Base-by-base conservation (phyloP, 805 yeast species). In the Dipodascus geniculatus region DNA sequence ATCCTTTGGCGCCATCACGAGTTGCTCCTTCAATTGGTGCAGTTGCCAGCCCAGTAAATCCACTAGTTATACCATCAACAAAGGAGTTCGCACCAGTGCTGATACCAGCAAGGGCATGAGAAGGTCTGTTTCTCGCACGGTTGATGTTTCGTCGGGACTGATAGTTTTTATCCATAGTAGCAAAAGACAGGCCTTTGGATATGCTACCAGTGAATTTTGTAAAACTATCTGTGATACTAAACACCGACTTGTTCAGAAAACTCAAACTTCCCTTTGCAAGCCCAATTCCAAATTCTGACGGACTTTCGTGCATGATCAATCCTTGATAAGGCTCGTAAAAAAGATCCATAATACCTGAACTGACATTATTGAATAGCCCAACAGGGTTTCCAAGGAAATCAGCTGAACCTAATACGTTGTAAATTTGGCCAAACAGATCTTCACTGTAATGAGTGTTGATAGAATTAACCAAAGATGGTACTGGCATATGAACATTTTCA, bases 291-390 rank as follows among this genome's bases (percentile, higher is more conserved):
- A 93, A 72, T 61, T 93, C 99, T 63, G 87, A 96, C 0, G 99
- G 98, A 42, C 97, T 73, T 67, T 93, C 99, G 57, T 85, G 90
- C 79, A 93, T 80, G 51, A 91, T 80, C 61, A 87, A 87, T 0
- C 99, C 99, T 65, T 89, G 91, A 63, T 91, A 93, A 2, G 99
- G 99, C 65, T 91, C 98, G 65, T 93, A 93, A 67, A 93, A 93
- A 17, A 93, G 84, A 67, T 93, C 99, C 79, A 89, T 78, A 8
- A 93, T 93, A 51, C 99, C 99, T 0, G 97, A 88, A 55, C 96
- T 83, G 54, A 93, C 74, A 60, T 89, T 90, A 66, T 87, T 93
- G 72, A 93, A 93, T 56, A 93, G 72, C 1, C 99, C 99, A 28
- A 93, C 98, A 0, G 99, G 99, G 60, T 95, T 93, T 22, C 99